phyloP scores from a whole-genome alignment of 768 basidiomycete genomes.

The Cantharellus anzutake region DNA sequence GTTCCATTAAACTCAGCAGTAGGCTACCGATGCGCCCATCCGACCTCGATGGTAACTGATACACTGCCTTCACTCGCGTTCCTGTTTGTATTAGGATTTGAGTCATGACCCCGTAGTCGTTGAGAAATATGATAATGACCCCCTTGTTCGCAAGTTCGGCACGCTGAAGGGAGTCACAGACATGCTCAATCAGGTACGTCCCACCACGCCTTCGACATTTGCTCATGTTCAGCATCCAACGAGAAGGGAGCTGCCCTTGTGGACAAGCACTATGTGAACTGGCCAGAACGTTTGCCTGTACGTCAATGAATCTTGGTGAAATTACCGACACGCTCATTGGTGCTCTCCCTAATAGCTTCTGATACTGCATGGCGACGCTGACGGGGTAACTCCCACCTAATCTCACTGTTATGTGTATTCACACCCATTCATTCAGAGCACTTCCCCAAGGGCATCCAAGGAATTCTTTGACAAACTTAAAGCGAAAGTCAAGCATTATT shows the following conservation, averaged over 20 bases:
- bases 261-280: not conserved
- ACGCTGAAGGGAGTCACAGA: not conserved
- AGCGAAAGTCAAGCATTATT: constrained; percentile 34
- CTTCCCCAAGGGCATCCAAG: constrained; percentile 33
- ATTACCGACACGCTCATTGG: too few species aligned
- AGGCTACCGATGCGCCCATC: too few species aligned
- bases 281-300: too few species aligned
- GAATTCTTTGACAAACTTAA: constrained; percentile 32
- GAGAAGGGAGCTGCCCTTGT: constrained; percentile 1
- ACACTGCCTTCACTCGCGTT: too few species aligned
- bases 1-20: not conserved
- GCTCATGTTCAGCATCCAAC: too few species aligned
- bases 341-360: not conserved
- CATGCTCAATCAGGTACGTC: not conserved
- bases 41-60: too few species aligned
- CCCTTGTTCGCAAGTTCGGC: not conserved
- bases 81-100: not conserved
- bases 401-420: too few species aligned
- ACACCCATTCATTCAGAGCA: too few species aligned
- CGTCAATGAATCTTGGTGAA: too few species aligned
- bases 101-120: not conserved
- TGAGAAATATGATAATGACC: not conserved
- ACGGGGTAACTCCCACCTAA: not conserved
- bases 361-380: constrained; percentile 5
- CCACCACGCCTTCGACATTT: too few species aligned